A percentile compares a stretch with the other conserved stretches of the same genome.
These are phyloP conservation scores for Pisolithus albus DNA, from an alignment of 768 basidiomycete genomes.

Conservation along the genomic window DNA sequence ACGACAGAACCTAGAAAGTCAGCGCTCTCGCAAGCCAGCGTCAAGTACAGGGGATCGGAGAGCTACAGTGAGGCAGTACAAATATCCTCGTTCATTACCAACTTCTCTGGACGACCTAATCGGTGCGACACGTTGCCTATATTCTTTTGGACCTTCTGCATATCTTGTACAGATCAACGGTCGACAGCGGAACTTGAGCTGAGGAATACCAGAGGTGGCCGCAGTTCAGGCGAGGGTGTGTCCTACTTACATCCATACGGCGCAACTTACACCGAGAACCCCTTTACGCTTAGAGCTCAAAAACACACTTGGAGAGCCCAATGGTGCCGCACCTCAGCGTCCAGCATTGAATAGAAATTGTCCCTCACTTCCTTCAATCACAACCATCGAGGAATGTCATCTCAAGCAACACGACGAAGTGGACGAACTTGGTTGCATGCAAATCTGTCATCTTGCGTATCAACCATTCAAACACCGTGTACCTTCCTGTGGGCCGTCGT, in stretches of 20 bases:
- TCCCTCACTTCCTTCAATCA: slow-evolving; percentile 9
- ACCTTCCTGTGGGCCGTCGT: not conserved
- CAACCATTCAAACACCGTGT: not conserved
- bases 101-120: not conserved
- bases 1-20: not conserved
- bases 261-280: no score
- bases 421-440: slow-evolving; percentile 15
- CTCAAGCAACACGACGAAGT: slow-evolving; percentile 19
- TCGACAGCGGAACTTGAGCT: no score
- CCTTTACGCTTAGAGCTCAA: no score
- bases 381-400: slow-evolving; percentile 6
- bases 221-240: no score
- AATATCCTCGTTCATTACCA: no score
- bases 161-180: no score
- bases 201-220: no score
- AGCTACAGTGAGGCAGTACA: not conserved
- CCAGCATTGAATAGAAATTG: not conserved
- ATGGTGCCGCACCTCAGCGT: no score
- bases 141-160: no score
- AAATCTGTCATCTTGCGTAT: slow-evolving; percentile 39
- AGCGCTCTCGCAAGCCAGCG: not conserved
- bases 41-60: not conserved
- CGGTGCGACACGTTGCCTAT: no score
- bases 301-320: not conserved
- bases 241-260: no score